These are phyloP conservation scores for Dysphania ambrosioides DNA, from an alignment of 148 eudicot species.

Conservation along the genomic window DNA sequence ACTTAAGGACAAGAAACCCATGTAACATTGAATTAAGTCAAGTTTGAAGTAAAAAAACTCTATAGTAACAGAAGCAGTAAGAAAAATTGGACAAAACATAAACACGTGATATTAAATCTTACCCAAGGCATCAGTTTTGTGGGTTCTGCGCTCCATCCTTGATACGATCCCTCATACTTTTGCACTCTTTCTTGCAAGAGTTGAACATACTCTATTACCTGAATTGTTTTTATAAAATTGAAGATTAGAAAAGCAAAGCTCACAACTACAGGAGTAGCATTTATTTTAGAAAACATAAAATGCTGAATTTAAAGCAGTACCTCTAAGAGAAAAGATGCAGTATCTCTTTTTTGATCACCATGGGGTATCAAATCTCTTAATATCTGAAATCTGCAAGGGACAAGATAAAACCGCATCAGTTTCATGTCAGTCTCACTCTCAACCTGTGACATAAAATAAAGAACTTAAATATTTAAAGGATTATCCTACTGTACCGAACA, in stretches of 20 bases:
- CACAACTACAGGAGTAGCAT: neutral
- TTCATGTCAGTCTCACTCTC: neutral
- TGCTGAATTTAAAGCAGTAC: slow-evolving; percentile 28
- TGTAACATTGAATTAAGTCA: neutral
- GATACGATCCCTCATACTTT: slow-evolving; percentile 79
- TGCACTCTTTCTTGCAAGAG: slow-evolving; percentile 77
- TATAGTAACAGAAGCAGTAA: neutral
- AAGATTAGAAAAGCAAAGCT: neutral
- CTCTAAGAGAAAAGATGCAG: slow-evolving; percentile 89
- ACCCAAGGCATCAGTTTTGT: slow-evolving; percentile 97
- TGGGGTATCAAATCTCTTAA: slow-evolving; percentile 79
- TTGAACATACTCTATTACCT: slow-evolving; percentile 91
- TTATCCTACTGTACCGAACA: neutral
- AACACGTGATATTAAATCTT: slow-evolving; percentile 21
- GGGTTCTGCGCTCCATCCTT: slow-evolving; percentile 72
- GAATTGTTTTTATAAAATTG: slow-evolving; percentile 25
- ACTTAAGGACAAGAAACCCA: neutral
- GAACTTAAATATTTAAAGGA: neutral
- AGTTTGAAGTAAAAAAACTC: slow-evolving; percentile 2
- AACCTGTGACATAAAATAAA: neutral
- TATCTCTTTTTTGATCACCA: slow-evolving; percentile 90
- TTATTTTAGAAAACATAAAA: neutral
- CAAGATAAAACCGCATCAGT: slow-evolving; percentile 3
- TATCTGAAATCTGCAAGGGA: slow-evolving; percentile 65
- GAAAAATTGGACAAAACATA: slow-evolving; percentile 1